Conservation (phyloP, 148 eudicot genomes). For the Rheum nobile region DNA sequence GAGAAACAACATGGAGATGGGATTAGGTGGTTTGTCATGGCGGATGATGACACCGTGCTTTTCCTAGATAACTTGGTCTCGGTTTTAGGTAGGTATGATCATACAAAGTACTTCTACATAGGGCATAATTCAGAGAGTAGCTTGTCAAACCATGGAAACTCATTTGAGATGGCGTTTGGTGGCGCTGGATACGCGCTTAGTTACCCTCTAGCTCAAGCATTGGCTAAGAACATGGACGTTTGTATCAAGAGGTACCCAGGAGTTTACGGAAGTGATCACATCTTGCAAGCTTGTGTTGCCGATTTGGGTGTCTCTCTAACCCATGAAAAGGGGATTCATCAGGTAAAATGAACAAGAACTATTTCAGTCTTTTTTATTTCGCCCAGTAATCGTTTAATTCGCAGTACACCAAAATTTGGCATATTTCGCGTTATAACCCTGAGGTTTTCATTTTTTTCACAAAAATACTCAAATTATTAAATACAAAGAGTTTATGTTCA, state of each 20-base stretch:
- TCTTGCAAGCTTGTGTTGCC: constrained; percentile 50
- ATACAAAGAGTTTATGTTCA: too few relatives aligned
- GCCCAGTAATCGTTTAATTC: too few relatives aligned
- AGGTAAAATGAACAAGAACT: constrained; percentile 25
- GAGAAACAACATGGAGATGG: constrained; percentile 19
- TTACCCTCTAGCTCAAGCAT: constrained; percentile 51
- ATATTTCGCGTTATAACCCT: too few relatives aligned
- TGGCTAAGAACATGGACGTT: constrained; percentile 43
- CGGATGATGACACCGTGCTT: constrained; percentile 50
- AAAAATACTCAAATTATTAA: too few relatives aligned
- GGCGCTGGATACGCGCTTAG: constrained; percentile 80
- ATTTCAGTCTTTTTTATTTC: not conserved
- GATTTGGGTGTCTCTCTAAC: constrained; percentile 71
- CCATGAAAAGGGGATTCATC: constrained; percentile 70
- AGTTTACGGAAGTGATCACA: constrained; percentile 50
- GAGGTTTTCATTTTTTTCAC: too few relatives aligned
- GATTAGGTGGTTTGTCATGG: constrained; percentile 55
- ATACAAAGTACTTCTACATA: constrained; percentile 37
- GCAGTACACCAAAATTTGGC: too few relatives aligned
- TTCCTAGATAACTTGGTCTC: constrained; percentile 37
- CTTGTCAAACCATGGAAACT: constrained; percentile 20
- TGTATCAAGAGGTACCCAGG: constrained; percentile 52
- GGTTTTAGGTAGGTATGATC: constrained; percentile 44
- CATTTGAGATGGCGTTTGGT: constrained; percentile 61
- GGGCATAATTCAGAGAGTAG: constrained; percentile 46